These are phyloP conservation scores for Lentinula novae-zelandiae DNA, from an alignment of 1,284 basidiomycete species.

Conservation along the genomic window DNA sequence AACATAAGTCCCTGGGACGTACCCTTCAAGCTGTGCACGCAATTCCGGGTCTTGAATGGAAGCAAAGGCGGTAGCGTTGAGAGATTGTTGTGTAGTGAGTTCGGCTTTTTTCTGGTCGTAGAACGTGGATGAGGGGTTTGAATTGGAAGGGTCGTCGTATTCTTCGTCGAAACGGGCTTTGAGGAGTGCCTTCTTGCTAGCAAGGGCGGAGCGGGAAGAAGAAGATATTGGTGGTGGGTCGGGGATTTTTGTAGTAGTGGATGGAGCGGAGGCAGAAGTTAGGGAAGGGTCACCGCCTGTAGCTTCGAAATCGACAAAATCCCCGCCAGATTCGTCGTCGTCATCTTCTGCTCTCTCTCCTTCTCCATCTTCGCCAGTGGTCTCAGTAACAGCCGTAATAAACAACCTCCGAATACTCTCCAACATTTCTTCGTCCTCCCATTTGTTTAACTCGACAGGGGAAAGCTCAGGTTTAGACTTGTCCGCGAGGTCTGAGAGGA, in stretches of 20 bases:
- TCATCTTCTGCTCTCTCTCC: slow-evolving; percentile 32
- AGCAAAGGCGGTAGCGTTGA: slow-evolving; percentile 88
- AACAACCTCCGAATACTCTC: slow-evolving; percentile 88
- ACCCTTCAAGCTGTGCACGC: slow-evolving; percentile 86
- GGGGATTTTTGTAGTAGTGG: slow-evolving; percentile 3
- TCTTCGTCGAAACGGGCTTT: slow-evolving; percentile 97
- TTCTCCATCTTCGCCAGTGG: slow-evolving; percentile 29
- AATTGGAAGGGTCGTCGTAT: slow-evolving; percentile 85
- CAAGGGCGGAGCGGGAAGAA: slow-evolving; percentile 53
- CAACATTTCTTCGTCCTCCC: slow-evolving; percentile 83
- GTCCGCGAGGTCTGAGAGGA: slow-evolving; percentile 56
- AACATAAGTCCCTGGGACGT: slow-evolving; percentile 90
- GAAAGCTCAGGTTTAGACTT: slow-evolving; percentile 55
- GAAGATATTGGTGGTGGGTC: slow-evolving; percentile 29
- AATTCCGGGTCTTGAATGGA: slow-evolving; percentile 69
- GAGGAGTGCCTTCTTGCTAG: slow-evolving; percentile 86
- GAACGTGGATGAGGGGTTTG: slow-evolving; percentile 49
- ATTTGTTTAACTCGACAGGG: slow-evolving; percentile 57
- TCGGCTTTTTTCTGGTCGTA: slow-evolving; percentile 93
- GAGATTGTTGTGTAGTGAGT: slow-evolving; percentile 73
- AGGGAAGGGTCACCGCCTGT: slow-evolving; percentile 25
- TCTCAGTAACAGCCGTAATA: slow-evolving; percentile 73
- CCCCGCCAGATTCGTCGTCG: slow-evolving; percentile 24
- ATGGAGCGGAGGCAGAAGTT: slow-evolving; percentile 16
- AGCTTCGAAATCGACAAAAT: slow-evolving; percentile 42